These are phyloP conservation scores for Trematosphaeria pertusa DNA, from an alignment of 2,329 filamentous ascomycete species.

Conservation along the genomic window DNA sequence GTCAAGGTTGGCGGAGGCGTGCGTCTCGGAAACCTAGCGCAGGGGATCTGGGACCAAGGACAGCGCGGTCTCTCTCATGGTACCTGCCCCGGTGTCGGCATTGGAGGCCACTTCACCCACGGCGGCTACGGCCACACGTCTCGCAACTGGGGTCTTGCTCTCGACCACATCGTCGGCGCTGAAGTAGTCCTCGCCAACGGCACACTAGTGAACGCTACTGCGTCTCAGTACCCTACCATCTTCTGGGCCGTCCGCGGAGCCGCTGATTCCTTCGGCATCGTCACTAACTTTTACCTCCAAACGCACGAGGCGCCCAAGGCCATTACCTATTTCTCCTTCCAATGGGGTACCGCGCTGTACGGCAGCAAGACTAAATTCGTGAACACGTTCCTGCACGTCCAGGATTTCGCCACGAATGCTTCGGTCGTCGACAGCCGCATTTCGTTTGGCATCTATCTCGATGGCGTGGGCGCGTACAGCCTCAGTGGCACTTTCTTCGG, in stretches of 20 bases:
- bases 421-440: constrained; percentile 51
- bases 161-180: constrained; percentile 43
- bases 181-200: constrained; percentile 51
- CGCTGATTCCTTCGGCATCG: constrained; percentile 51
- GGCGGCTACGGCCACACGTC: constrained; percentile 46
- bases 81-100: constrained; percentile 58
- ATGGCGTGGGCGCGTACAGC: constrained; percentile 41
- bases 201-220: constrained; percentile 44
- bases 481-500: constrained; percentile 53
- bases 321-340: constrained; percentile 39
- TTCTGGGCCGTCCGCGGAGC: constrained; percentile 53
- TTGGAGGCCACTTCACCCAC: constrained; percentile 46
- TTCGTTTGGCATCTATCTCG: constrained; percentile 52
- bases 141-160: constrained; percentile 44
- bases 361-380: constrained; percentile 39
- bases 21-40: constrained; percentile 52
- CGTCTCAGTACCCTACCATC: constrained; percentile 44
- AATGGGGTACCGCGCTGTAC: constrained; percentile 32
- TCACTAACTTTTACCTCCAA: constrained; percentile 47
- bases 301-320: constrained; percentile 35
- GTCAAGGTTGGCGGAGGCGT: constrained; percentile 59
- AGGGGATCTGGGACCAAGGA: constrained; percentile 43
- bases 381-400: constrained; percentile 50
- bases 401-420: constrained; percentile 50
- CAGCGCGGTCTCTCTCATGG: constrained; percentile 57